These are phyloP conservation scores for Penicillium canariense DNA, from an alignment of 495 filamentous ascomycete genomes.

Conservation along the genomic window DNA sequence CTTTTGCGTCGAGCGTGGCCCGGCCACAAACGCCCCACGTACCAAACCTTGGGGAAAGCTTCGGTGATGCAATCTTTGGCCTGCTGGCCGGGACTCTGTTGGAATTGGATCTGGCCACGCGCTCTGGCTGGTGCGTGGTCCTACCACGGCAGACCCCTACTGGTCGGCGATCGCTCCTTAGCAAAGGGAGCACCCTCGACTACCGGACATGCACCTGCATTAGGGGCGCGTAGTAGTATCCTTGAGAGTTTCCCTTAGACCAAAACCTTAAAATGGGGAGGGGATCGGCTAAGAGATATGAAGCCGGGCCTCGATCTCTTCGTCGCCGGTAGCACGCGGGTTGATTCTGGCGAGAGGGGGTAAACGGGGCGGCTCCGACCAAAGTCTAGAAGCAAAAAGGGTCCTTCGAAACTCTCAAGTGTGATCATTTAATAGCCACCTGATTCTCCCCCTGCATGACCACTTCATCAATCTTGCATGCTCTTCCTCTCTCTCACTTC, in stretches of 20 bases:
- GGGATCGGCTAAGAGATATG: no score
- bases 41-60: neutral
- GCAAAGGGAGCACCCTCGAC: neutral
- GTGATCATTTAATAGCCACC: neutral
- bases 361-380: no score
- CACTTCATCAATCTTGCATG: neutral
- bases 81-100: no score
- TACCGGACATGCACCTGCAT: neutral
- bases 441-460: neutral
- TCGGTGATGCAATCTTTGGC: neutral
- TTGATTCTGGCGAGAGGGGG: no score
- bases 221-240: neutral
- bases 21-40: no score
- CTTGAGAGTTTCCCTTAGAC: no score
- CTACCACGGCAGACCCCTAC: neutral
- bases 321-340: no score
- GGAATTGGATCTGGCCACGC: neutral
- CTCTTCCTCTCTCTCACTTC: neutral
- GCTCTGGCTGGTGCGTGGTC: neutral
- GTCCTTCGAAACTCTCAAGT: neutral
- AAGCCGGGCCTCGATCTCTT: no score
- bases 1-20: no score
- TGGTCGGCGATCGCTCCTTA: neutral
- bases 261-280: no score
- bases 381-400: no score